These are phyloP conservation scores for Aegilops bicornis DNA, from an alignment of 176 grass and related monocot species.

Conservation along the genomic window DNA sequence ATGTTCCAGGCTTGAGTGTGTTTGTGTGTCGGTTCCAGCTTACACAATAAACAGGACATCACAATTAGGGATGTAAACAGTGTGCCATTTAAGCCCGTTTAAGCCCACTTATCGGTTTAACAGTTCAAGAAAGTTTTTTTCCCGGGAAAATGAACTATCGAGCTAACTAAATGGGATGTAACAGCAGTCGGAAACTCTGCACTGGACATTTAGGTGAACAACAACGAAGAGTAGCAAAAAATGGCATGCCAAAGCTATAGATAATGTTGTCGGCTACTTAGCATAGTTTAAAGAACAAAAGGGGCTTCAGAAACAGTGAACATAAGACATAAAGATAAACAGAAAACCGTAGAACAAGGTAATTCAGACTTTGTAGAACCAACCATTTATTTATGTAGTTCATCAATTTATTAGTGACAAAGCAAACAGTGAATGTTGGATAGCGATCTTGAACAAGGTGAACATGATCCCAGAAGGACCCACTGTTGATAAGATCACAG, in stretches of 20 bases:
- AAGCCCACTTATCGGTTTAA: too few species aligned
- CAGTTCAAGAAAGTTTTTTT: too few species aligned
- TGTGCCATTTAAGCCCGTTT: too few species aligned
- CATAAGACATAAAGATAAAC: neutral
- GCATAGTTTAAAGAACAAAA: neutral
- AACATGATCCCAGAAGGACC: constrained; percentile 46
- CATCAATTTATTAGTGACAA: constrained; percentile 70
- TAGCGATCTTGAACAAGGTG: constrained; percentile 42
- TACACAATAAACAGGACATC: neutral
- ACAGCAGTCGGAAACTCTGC: neutral
- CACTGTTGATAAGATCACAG: constrained; percentile 55
- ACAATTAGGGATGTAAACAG: neutral
- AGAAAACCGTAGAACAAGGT: neutral
- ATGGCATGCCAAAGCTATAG: neutral
- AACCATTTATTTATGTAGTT: constrained; percentile 80
- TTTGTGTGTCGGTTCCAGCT: neutral
- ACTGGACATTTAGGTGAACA: neutral
- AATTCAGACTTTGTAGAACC: constrained; percentile 19
- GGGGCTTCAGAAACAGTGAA: neutral
- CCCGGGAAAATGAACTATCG: too few species aligned
- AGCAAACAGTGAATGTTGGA: constrained; percentile 72
- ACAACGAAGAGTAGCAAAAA: neutral
- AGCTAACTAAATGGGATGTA: neutral
- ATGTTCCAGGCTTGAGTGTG: neutral
- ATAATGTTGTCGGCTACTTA: neutral